A percentile compares a stretch with the other conserved stretches of the same genome.
Evolutionary conservation across 2,329 filamentous ascomycete species (phyloP).

Genomic region (Fusarium robinianum): DNA sequence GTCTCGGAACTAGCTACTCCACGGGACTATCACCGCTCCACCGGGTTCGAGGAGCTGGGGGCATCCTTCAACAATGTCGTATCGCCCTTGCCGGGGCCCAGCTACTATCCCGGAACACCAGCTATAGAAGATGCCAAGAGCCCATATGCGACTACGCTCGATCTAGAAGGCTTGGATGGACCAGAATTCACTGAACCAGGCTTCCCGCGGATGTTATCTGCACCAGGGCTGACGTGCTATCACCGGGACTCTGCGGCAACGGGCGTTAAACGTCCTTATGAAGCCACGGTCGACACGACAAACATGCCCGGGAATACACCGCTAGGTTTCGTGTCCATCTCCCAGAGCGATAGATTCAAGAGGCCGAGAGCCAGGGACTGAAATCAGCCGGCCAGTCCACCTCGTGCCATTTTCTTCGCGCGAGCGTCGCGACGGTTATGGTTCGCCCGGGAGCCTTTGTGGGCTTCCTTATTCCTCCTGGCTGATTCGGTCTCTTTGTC

Average conservation of each 20-base stretch:
- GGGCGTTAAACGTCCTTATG: too few species aligned
- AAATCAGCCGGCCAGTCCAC: constrained; percentile 45
- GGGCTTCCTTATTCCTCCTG: constrained; percentile 77
- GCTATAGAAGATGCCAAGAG: constrained; percentile 43
- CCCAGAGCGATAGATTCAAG: constrained; percentile 21
- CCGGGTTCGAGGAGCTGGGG: constrained; percentile 43
- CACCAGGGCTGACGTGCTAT: too few species aligned
- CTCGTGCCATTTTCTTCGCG: constrained; percentile 67
- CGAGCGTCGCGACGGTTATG: constrained; percentile 79
- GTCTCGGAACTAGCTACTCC: constrained; percentile 51
- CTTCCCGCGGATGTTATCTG: constrained; percentile 31
- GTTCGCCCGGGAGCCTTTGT: constrained; percentile 81
- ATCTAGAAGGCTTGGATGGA: constrained; percentile 42
- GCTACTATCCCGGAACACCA: constrained; percentile 36
- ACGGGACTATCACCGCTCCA: constrained; percentile 42
- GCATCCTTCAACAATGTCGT: constrained; percentile 41
- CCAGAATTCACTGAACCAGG: constrained; percentile 4
- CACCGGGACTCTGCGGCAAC: too few species aligned
- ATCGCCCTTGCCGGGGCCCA: constrained; percentile 25
- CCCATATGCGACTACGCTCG: constrained; percentile 45
- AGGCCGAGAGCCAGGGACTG: constrained; percentile 23
- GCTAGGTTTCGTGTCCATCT: not conserved
- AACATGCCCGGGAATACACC: too few species aligned
- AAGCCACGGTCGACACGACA: too few species aligned
- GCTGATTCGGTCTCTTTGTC: constrained; percentile 75